Evolutionary conservation across 2,329 filamentous ascomycete species (phyloP).

Genomic region (Sporothrix euskadiensis): DNA sequence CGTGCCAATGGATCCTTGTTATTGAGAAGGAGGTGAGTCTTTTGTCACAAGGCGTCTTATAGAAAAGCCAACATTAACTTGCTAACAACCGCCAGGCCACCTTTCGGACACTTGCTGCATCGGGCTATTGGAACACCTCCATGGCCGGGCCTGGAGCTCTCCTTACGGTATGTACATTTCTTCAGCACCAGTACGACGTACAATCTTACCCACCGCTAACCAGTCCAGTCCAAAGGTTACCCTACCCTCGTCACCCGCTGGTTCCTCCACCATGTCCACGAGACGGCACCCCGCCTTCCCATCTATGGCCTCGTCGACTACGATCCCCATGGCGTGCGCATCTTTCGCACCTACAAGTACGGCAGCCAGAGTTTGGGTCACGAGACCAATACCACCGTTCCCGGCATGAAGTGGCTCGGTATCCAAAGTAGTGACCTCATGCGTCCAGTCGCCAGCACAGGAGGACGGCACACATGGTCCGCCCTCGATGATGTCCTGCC

Average conservation of each 20-base stretch:
- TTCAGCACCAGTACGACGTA: too few relatives aligned
- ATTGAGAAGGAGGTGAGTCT: slow-evolving; percentile 72
- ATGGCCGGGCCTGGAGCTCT: slow-evolving; percentile 60
- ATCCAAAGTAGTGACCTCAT: slow-evolving; percentile 38
- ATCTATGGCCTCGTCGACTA: slow-evolving; percentile 70
- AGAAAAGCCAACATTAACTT: too few relatives aligned
- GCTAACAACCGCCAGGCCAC: slow-evolving; percentile 58
- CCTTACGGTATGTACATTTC: slow-evolving; percentile 57
- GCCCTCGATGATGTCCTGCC: slow-evolving; percentile 37
- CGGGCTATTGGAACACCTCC: slow-evolving; percentile 54
- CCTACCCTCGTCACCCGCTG: slow-evolving; percentile 71
- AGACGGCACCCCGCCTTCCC: slow-evolving; percentile 51
- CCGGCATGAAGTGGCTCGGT: slow-evolving; percentile 65
- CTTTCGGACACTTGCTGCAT: slow-evolving; percentile 65
- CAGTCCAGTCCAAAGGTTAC: slow-evolving; percentile 72
- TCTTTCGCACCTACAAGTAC: slow-evolving; percentile 71
- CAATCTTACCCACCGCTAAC: not conserved
- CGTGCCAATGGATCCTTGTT: slow-evolving; percentile 65
- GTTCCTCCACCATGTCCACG: slow-evolving; percentile 60
- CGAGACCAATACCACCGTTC: slow-evolving; percentile 54
- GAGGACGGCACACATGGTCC: slow-evolving; percentile 28
- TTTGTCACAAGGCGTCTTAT: too few relatives aligned
- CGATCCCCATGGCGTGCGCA: slow-evolving; percentile 74
- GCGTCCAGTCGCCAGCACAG: accelerated
- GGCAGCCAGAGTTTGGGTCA: slow-evolving; percentile 65